Evolutionary conservation across 306 rosid genomes (phyloP), one percentile per base, ranked within the genome.

Genomic region (Sechiopsis laciniata): DNA sequence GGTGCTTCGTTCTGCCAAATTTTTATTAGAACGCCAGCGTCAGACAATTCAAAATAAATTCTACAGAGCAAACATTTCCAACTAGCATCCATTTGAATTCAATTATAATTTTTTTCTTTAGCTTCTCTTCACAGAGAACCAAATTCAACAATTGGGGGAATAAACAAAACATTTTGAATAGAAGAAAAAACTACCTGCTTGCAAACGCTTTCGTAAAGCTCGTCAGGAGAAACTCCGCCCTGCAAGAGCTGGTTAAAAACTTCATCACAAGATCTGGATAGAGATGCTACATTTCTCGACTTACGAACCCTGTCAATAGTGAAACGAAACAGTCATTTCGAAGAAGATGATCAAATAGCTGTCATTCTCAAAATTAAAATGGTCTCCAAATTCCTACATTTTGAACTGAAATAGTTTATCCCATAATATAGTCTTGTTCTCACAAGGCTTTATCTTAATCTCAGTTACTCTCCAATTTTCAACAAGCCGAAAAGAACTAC

Each of bases 191-290:
- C 67, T 24, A 92, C 97, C 97, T 92, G 96, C 78, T 92, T 88
- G 95, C 92, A 90, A 76, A 92, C 91, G 35, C 95, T 84, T 63
- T 85, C 17, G 72, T 90, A 90, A 74, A 92, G 97, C 71, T 92
- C 90, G 7, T 85, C 89, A 0, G 95, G 89, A 68, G 88, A 24
- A 64, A 92, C 81, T 58, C 97, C 96, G 56, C 92, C 76, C 77
- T 88, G 96, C 82, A 88, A 81, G 55, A 92, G 86, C 92, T 87
- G 90, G 76, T 79, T 85, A 74, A 92, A 92, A 12, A 83, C 80
- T 75, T 92, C 96, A 61, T 92, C 97, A 42, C 97, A 92, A 74
- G 97, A 92, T 78, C 86, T 92, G 29, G 95, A 84, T 55, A 78
- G 76, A 77, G 82, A 78, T 45, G 86, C 86, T 55, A 82, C 56